Base-by-base conservation (phyloP, 2,329 filamentous ascomycete species). In the Rosellinia necatrix region DNA sequence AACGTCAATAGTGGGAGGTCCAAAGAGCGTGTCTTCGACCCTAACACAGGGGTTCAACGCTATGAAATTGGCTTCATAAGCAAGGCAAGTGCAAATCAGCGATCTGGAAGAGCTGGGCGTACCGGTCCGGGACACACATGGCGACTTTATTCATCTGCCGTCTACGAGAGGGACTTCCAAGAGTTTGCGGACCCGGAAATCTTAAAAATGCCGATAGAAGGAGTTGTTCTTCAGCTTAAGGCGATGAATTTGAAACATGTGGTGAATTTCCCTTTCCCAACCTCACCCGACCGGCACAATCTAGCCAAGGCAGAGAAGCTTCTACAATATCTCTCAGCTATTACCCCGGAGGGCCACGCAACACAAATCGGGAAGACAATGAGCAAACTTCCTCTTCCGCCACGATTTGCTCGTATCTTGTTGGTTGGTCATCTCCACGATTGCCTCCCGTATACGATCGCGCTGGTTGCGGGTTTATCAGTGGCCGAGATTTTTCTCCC, bases 121-220 rank as follows among this genome's bases (percentile, higher is more conserved):
- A 99, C 93, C 3, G 93, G 92, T 0, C 92, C 94, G 1, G 94
- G 94, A 6, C 96, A 99, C 74, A 97, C 93, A 74, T 99, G 97
- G 76, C 81, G 92, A 53, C 76, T 99, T 4, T 99, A 96, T 74
- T 97, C 92, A 0, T 96, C 92, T 10, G 94, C 94, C 0, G 89
- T 99, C 0, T 99, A 90, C 66, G 94, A 94, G 74, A 83, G 91
- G 54, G 92, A 96, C 64, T 96, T 99, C 64, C 79, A 86, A 21
- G 84, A 93, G 61, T 96, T 96, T 66, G 86, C 90, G 0, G 87
- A 92, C 21, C 93, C 94, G 0, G 94, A 99, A 72, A 87, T 99
- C 34, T 75, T 96, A 43, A 84, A 92, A 21, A 96, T 94, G 74
- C 93, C 94, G 0, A 91, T 97, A 24, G 94, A 99, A 72, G 91